A percentile compares a stretch with the other conserved stretches of the same genome.
Evolutionary conservation across 192 early-diverging fungal species (phyloP).

Genomic region (Obelidium mucronatum): DNA sequence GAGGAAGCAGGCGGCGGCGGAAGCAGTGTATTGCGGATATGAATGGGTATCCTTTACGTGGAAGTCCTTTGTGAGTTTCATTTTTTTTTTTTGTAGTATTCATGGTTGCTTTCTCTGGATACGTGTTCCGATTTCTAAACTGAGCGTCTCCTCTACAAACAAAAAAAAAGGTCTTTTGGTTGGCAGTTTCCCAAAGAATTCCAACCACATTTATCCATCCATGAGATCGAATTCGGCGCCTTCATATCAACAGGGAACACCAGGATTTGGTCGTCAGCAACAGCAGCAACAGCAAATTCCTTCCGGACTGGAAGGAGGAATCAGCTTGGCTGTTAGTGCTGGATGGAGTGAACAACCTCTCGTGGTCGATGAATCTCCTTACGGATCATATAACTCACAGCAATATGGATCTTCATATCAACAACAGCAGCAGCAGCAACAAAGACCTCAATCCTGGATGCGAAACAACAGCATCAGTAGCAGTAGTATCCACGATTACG

Average conservation of each 20-base stretch:
- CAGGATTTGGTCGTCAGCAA: too few species aligned
- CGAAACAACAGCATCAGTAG: constrained; percentile 3
- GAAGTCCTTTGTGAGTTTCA: constrained; percentile 44
- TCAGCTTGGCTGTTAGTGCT: constrained; percentile 24
- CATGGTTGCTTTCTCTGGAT: constrained; percentile 9
- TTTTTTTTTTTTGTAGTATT: neutral
- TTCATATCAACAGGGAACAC: neutral
- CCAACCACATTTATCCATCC: constrained; percentile 57
- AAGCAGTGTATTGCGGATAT: constrained; percentile 51
- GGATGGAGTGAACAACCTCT: constrained; percentile 36
- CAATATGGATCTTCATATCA: neutral
- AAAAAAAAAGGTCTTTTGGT: constrained; percentile 37
- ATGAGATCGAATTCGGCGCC: constrained; percentile 2
- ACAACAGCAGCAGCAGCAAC: neutral
- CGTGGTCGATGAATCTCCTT: neutral
- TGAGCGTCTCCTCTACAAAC: too few species aligned
- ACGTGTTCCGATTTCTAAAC: neutral
- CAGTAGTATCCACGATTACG: neutral
- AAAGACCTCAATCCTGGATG: neutral
- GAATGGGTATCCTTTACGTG: constrained; percentile 50
- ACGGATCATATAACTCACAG: constrained; percentile 6
- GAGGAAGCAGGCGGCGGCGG: constrained; percentile 59
- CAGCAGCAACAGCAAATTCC: constrained; percentile 11
- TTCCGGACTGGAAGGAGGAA: constrained; percentile 34
- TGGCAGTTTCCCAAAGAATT: constrained; percentile 61